Conservation (phyloP, 306 rosid species). For the Trifolium subterraneum region DNA sequence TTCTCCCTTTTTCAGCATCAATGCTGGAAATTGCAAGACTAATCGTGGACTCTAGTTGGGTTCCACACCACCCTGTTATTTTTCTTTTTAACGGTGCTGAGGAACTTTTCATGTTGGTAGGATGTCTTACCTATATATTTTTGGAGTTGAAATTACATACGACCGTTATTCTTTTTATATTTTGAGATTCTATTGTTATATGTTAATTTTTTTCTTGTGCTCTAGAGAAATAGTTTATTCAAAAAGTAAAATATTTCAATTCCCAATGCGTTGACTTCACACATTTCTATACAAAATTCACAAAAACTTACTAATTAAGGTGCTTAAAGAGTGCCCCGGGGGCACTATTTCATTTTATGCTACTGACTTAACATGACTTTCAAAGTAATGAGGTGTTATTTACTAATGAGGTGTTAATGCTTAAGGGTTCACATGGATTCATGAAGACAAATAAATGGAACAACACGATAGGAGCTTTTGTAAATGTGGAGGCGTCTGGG, state of each 20-base stretch:
- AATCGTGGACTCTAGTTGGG: constrained; percentile 84
- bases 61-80: constrained; percentile 77
- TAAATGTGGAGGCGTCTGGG: constrained; percentile 97
- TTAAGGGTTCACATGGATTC: constrained; percentile 95
- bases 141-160: constrained; percentile 28
- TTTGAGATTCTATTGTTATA: constrained; percentile 5
- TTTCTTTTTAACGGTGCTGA: constrained; percentile 99
- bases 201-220: not conserved
- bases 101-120: constrained; percentile 97
- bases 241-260: no score
- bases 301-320: no score
- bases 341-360: not conserved
- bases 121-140: constrained; percentile 40
- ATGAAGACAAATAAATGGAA: constrained; percentile 93
- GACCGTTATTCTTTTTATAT: constrained; percentile 3
- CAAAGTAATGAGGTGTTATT: constrained; percentile 42
- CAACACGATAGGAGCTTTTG: constrained; percentile 85
- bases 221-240: no score
- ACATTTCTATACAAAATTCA: no score
- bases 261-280: no score
- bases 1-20: constrained; percentile 65
- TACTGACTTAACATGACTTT: constrained; percentile 5
- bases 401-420: constrained; percentile 35
- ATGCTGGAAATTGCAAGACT: constrained; percentile 91
- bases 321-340: no score